A percentile compares a stretch with the other conserved stretches of the same genome.
Conservation (phyloP, 176 grass and related monocot species). For the Cenchrus purpureus region DNA sequence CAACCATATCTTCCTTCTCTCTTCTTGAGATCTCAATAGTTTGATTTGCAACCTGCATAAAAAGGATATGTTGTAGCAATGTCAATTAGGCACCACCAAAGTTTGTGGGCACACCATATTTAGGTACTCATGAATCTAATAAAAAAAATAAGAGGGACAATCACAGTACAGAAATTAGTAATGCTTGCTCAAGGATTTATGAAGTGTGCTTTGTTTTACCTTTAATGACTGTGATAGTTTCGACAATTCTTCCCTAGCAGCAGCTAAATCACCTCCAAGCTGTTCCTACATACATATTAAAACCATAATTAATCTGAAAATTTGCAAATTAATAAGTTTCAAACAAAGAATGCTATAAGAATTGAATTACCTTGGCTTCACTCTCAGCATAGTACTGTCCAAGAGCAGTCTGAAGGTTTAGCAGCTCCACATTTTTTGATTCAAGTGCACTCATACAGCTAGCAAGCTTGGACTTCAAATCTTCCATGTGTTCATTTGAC, state of each 20-base stretch:
- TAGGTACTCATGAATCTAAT: conserved; percentile 28
- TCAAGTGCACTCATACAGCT: conserved; percentile 80
- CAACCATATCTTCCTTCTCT: conserved; percentile 68
- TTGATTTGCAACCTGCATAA: conserved; percentile 76
- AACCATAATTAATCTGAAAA: conserved; percentile 34
- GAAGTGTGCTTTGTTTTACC: conserved; percentile 53
- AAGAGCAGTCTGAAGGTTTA: conserved; percentile 99
- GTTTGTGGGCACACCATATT: neutral
- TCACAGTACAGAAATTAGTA: neutral
- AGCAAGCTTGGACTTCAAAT: conserved; percentile 77
- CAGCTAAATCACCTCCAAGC: conserved; percentile 83
- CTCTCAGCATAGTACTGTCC: conserved; percentile 98
- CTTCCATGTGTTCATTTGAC: conserved; percentile 78
- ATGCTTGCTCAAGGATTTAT: conserved; percentile 32
- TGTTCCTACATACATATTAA: conserved; percentile 62
- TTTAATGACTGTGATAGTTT: conserved; percentile 79
- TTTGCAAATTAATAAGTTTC: neutral
- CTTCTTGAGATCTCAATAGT: conserved; percentile 67
- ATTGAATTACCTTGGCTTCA: conserved; percentile 83
- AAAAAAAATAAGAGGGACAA: conserved; percentile 33
- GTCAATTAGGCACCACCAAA: conserved; percentile 12
- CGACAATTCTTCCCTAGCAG: conserved; percentile 78
- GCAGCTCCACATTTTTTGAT: conserved; percentile 81
- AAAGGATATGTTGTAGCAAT: conserved; percentile 17
- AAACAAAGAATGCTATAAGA: conserved; percentile 23